phyloP scores from a whole-genome alignment of 2,329 filamentous ascomycete species.

The Sporothrix variecibatus region DNA sequence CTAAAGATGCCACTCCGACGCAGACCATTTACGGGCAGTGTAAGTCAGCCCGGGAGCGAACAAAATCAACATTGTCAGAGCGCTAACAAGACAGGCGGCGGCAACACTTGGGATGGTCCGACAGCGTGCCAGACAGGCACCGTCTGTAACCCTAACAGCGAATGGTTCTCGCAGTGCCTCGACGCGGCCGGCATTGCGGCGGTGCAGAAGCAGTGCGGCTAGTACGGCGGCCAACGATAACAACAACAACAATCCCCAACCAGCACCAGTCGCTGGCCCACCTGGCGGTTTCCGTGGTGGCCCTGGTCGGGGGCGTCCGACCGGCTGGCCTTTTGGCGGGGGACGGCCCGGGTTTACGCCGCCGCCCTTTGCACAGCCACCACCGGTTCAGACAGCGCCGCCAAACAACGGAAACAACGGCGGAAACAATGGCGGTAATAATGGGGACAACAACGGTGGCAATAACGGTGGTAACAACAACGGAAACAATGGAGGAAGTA shows the following conservation, averaged over 20 bases:
- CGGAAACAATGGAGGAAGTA: neutral
- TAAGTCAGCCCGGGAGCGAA: neutral
- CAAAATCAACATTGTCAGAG: neutral
- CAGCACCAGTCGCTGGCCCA: neutral
- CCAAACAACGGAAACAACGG: conserved; percentile 2
- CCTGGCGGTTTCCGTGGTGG: neutral
- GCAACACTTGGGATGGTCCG: conserved; percentile 23
- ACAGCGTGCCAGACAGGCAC: conserved; percentile 26
- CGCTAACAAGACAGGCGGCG: conserved; percentile 23
- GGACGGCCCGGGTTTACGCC: neutral
- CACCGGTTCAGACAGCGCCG: neutral
- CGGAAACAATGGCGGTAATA: neutral
- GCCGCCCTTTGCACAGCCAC: neutral
- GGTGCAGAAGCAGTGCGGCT: neutral
- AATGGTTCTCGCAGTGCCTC: conserved; percentile 27
- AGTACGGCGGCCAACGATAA: neutral
- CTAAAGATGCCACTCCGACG: neutral
- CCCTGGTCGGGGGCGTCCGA: neutral
- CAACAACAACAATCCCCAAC: neutral
- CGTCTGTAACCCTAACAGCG: conserved; percentile 20
- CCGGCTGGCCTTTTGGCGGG: neutral
- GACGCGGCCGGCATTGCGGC: neutral
- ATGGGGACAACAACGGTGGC: neutral
- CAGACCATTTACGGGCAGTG: conserved; percentile 26
- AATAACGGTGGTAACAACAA: neutral